Evolutionary conservation across 345 rosid genomes (phyloP).

Genomic region (Citrus mangshanensis): DNA sequence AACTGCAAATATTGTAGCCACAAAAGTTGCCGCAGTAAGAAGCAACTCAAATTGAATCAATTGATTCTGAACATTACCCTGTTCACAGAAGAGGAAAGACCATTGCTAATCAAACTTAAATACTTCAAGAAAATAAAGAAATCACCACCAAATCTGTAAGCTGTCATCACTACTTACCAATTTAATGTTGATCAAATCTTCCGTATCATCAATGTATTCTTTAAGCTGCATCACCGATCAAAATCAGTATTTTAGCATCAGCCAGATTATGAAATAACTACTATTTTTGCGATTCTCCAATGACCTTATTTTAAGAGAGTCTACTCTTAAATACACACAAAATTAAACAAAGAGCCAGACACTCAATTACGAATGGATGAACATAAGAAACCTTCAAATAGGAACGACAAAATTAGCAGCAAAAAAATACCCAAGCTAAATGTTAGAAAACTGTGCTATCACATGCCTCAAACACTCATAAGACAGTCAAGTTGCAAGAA

Average conservation of each 20-base stretch:
- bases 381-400: neutral
- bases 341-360: neutral
- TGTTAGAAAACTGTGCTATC: neutral
- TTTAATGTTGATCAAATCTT: constrained; percentile 93
- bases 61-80: constrained; percentile 96
- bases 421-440: neutral
- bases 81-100: constrained; percentile 17
- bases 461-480: neutral
- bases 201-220: constrained; percentile 96
- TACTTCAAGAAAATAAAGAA: neutral
- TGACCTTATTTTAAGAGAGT: neutral
- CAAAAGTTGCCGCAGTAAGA: constrained; percentile 90
- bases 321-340: neutral
- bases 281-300: neutral
- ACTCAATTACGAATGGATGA: neutral
- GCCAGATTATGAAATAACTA: neutral
- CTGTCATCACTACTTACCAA: constrained; percentile 43
- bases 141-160: neutral
- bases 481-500: neutral
- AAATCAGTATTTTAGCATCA: neutral
- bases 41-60: constrained; percentile 92
- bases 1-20: constrained; percentile 77
- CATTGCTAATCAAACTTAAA: neutral
- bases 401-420: neutral
- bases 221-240: constrained; percentile 61